phyloP scores from a whole-genome alignment of 208 protist genomes.

The Wallacemonas sp. region DNA sequence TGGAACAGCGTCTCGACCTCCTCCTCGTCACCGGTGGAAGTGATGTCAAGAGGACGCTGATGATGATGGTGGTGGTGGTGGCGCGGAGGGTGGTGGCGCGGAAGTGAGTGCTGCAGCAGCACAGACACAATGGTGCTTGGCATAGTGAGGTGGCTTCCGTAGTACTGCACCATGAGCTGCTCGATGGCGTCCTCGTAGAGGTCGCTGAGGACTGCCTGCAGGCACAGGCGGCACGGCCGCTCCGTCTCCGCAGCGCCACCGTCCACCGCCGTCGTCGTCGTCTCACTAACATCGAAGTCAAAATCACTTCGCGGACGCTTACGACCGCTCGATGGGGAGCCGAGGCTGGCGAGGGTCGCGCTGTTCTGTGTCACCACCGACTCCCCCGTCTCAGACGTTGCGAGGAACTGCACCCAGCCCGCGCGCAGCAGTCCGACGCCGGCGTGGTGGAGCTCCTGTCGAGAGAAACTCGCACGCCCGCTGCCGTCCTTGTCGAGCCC shows the following conservation, averaged over 20 bases:
- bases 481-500: too few relatives aligned
- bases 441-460: slow-evolving; percentile 35
- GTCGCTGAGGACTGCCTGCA: slow-evolving; percentile 24
- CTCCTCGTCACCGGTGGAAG: too few relatives aligned
- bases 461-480: too few relatives aligned
- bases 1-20: slow-evolving; percentile 18
- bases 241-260: slow-evolving; percentile 2
- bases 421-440: slow-evolving; percentile 42
- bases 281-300: too few relatives aligned
- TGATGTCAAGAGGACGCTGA: neutral
- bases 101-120: neutral
- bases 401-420: slow-evolving; percentile 48
- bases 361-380: neutral
- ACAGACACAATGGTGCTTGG: neutral
- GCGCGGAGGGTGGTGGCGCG: neutral
- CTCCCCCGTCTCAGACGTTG: neutral
- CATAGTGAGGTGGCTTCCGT: slow-evolving; percentile 16
- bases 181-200: slow-evolving; percentile 27
- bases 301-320: neutral
- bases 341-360: neutral
- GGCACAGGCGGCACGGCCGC: slow-evolving; percentile 33
- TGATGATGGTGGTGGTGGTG: neutral
- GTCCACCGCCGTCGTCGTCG: neutral
- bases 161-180: slow-evolving; percentile 22
- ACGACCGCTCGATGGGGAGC: neutral